Conservation (phyloP, 2,329 filamentous ascomycete genomes). For the Aspergillus luchuensis region DNA sequence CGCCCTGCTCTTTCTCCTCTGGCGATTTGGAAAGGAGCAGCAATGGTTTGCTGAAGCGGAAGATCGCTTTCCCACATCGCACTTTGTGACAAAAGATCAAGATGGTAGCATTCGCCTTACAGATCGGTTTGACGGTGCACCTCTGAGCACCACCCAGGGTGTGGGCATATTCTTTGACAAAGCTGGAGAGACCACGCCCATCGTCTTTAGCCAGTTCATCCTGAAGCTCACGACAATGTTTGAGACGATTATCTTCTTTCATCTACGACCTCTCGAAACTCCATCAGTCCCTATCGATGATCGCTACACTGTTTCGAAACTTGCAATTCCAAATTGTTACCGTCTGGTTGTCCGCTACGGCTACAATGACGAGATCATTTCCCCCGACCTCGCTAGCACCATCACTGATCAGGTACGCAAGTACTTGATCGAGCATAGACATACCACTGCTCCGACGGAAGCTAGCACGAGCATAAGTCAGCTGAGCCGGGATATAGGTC, state of each 20-base stretch:
- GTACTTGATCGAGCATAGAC: constrained; percentile 45
- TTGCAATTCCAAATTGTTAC: constrained; percentile 64
- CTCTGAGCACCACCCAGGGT: constrained; percentile 55
- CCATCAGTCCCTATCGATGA: constrained; percentile 58
- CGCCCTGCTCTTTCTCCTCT: constrained; percentile 68
- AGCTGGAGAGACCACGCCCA: constrained; percentile 64
- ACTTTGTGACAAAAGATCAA: constrained; percentile 12
- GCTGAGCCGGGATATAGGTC: background rate
- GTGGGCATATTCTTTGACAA: constrained; percentile 80
- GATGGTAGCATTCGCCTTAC: constrained; percentile 10
- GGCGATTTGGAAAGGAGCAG: constrained; percentile 76
- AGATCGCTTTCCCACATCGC: constrained; percentile 56
- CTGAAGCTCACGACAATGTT: constrained; percentile 69
- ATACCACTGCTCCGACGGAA: background rate
- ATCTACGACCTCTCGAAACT: constrained; percentile 64
- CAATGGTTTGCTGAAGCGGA: constrained; percentile 72
- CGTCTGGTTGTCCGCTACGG: constrained; percentile 70
- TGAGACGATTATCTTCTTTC: constrained; percentile 72
- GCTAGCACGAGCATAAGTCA: background rate
- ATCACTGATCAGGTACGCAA: constrained; percentile 62
- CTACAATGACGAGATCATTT: constrained; percentile 71
- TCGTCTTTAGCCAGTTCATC: constrained; percentile 72
- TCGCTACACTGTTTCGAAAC: constrained; percentile 44
- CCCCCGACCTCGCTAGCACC: constrained; percentile 61
- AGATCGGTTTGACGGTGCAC: constrained; percentile 38